Percentiles rank a stretch among this genome's conserved stretches.
Evolutionary conservation across 345 rosid genomes (phyloP).

Genomic region (Psidium guajava): DNA sequence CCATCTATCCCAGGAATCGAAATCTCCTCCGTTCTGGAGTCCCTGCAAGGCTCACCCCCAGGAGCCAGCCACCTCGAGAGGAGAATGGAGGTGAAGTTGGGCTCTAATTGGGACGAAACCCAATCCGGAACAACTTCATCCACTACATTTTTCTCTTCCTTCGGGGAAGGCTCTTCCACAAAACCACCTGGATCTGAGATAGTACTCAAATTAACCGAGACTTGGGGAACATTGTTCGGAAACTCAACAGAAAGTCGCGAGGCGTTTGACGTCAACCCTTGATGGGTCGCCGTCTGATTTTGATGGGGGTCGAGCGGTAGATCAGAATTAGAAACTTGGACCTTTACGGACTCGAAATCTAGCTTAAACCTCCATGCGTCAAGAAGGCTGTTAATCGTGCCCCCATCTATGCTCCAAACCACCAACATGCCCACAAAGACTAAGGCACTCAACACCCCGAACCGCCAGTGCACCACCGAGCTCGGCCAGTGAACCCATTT

Average conservation of each 20-base stretch:
- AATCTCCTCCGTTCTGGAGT: conserved; percentile 43
- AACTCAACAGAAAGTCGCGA: neutral
- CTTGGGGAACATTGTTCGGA: neutral
- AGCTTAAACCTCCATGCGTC: conserved; percentile 49
- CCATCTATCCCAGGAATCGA: conserved; percentile 51
- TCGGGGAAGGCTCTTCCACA: neutral
- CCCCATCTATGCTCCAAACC: conserved; percentile 69
- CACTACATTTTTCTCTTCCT: neutral
- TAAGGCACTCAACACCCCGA: conserved; percentile 50
- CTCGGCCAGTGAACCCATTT: neutral
- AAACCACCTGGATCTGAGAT: neutral
- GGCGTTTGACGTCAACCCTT: neutral
- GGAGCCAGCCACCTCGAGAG: conserved; percentile 54
- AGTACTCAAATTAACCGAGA: neutral
- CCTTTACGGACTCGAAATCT: neutral
- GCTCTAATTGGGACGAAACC: conserved; percentile 40
- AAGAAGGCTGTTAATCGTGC: conserved; percentile 36
- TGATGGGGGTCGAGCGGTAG: neutral
- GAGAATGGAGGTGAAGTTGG: conserved; percentile 38
- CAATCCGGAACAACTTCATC: conserved; percentile 12
- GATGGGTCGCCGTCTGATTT: neutral
- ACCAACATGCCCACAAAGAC: conserved; percentile 48
- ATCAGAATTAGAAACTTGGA: neutral
- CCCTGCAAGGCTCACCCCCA: conserved; percentile 58
- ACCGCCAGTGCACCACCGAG: conserved; percentile 47